Evolutionary conservation across 805 yeast genomes (phyloP).

Genomic region (Sugiyamaella qingdaonensis): DNA sequence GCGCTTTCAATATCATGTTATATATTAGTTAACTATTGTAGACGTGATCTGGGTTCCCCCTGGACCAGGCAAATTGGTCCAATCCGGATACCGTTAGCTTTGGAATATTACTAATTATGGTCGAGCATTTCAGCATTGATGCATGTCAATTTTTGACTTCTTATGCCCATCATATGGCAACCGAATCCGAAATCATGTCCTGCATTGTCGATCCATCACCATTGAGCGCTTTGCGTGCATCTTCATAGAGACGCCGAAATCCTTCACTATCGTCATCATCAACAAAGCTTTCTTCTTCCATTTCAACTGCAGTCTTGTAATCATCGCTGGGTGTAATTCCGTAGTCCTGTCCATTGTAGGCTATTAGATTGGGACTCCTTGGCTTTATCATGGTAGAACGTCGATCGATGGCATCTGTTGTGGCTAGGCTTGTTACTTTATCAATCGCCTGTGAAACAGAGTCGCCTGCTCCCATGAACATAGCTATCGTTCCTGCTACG

Average conservation of each 20-base stretch:
- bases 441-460: constrained; percentile 23
- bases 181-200: too few species aligned
- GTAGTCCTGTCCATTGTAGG: constrained; percentile 21
- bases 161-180: too few species aligned
- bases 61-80: too few species aligned
- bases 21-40: too few species aligned
- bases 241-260: not conserved
- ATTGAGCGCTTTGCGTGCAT: not conserved
- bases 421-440: constrained; percentile 21
- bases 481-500: constrained; percentile 29
- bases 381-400: constrained; percentile 25
- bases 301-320: constrained; percentile 44
- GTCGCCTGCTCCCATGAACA: constrained; percentile 31
- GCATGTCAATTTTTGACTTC: too few species aligned
- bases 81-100: too few species aligned
- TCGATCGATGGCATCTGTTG: constrained; percentile 27
- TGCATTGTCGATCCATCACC: not conserved
- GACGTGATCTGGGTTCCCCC: too few species aligned
- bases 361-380: constrained; percentile 27
- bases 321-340: constrained; percentile 27
- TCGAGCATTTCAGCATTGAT: too few species aligned
- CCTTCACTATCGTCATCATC: not conserved
- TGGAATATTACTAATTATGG: too few species aligned
- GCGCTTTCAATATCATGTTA: too few species aligned
- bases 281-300: not conserved